Conservation (phyloP, 495 filamentous ascomycete species). For the Penicillium chermesinum region DNA sequence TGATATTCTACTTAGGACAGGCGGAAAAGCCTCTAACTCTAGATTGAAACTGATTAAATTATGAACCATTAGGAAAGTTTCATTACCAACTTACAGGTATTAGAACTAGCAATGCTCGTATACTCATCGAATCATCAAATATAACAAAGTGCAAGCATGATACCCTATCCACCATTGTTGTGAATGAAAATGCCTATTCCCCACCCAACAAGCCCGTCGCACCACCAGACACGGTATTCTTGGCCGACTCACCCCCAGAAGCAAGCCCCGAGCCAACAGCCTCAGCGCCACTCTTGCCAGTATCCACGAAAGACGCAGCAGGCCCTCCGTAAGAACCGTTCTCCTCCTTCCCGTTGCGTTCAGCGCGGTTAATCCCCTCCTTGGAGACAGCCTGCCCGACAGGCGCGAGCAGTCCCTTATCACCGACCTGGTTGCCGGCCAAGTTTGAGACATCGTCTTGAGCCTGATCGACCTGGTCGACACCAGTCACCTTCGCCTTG, state of each 20-base stretch:
- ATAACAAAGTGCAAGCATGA: no score
- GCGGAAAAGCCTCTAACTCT: no score
- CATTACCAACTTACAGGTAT: no score
- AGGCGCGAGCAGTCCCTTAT: conserved; percentile 56
- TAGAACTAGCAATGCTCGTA: no score
- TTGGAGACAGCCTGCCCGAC: conserved; percentile 55
- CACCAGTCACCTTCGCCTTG: conserved; percentile 60
- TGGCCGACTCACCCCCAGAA: conserved; percentile 5
- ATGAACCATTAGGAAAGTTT: no score
- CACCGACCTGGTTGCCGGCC: conserved; percentile 55
- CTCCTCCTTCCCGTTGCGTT: conserved; percentile 58
- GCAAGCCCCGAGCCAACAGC: conserved; percentile 2
- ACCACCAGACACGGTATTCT: neutral
- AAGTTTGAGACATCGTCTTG: conserved; percentile 59
- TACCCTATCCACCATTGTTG: no score
- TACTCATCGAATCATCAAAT: no score
- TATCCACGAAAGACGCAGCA: neutral
- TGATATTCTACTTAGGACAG: no score
- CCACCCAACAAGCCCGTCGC: conserved; percentile 2
- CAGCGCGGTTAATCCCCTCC: conserved; percentile 59
- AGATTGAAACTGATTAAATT: no score
- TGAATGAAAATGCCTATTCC: neutral
- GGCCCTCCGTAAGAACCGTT: conserved; percentile 43
- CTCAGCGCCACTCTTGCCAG: conserved; percentile 3
- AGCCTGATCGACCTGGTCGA: conserved; percentile 55